These are phyloP conservation scores for Taiozyma sp. DNA, from an alignment of 1,139 yeast species.

Conservation along the genomic window DNA sequence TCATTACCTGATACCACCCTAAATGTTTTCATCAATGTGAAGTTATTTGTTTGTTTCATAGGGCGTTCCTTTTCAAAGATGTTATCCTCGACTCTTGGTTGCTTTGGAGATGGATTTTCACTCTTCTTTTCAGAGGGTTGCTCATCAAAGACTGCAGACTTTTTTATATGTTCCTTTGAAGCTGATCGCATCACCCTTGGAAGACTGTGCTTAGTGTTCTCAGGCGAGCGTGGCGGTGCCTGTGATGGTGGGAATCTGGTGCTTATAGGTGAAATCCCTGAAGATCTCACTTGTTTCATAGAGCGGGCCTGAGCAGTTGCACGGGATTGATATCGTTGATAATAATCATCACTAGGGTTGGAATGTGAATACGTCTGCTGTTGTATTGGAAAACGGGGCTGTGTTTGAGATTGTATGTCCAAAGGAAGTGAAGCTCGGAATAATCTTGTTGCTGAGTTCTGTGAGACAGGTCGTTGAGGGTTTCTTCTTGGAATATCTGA, in stretches of 20 bases:
- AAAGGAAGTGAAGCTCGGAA: neutral
- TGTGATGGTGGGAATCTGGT: neutral
- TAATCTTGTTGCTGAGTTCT: neutral
- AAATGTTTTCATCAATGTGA: neutral
- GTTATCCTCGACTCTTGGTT: neutral
- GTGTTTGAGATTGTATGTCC: neutral
- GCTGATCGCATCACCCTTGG: neutral
- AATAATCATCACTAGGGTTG: neutral
- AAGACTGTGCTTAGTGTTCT: neutral
- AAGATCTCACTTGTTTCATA: neutral
- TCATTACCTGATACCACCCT: neutral
- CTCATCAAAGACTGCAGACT: neutral
- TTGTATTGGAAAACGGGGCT: neutral
- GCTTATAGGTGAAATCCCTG: neutral
- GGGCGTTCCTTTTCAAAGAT: neutral
- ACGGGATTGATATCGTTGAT: neutral
- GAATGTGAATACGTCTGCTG: neutral
- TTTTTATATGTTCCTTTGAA: neutral
- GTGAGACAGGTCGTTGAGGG: neutral
- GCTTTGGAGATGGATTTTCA: neutral
- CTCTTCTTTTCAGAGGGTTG: neutral
- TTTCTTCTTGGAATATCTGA: neutral
- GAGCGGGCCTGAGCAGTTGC: neutral
- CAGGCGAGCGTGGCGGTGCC: neutral
- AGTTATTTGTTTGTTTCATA: neutral